Evolutionary conservation across 805 yeast species (phyloP).

Genomic region (Kazachstania bromeliacearum): DNA sequence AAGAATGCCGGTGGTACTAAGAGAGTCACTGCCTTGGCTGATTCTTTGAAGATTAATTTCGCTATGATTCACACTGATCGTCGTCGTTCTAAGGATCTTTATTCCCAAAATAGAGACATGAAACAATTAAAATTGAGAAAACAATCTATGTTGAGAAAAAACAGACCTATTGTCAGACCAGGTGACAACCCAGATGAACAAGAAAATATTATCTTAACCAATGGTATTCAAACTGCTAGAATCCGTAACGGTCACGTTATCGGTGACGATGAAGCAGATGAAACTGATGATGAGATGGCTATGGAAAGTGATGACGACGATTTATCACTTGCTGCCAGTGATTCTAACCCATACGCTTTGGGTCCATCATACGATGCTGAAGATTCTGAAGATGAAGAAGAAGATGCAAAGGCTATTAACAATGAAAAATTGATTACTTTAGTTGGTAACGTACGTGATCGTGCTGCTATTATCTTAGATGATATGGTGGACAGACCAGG

Average conservation of each 20-base stretch:
- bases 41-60: constrained; percentile 85
- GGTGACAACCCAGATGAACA: constrained; percentile 45
- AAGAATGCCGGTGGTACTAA: constrained; percentile 99
- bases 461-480: constrained; percentile 88
- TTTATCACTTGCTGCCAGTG: constrained; percentile 14
- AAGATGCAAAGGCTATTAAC: constrained; percentile 33
- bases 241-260: constrained; percentile 96
- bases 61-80: constrained; percentile 99
- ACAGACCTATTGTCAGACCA: constrained; percentile 33
- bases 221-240: constrained; percentile 90
- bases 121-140: constrained; percentile 34
- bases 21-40: constrained; percentile 96
- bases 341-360: constrained; percentile 45
- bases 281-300: constrained; percentile 23
- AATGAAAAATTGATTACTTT: constrained; percentile 83
- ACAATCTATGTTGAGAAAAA: constrained; percentile 40
- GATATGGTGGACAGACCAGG: constrained; percentile 96
- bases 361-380: constrained; percentile 76
- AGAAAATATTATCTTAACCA: constrained; percentile 58
- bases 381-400: constrained; percentile 78
- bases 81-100: constrained; percentile 69
- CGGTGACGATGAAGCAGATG: constrained; percentile 56
- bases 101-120: constrained; percentile 34
- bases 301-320: constrained; percentile 26
- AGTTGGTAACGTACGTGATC: constrained; percentile 90